Evolutionary conservation across 2,329 filamentous ascomycete species (phyloP).

Genomic region (Aspergillus thermomutatus): DNA sequence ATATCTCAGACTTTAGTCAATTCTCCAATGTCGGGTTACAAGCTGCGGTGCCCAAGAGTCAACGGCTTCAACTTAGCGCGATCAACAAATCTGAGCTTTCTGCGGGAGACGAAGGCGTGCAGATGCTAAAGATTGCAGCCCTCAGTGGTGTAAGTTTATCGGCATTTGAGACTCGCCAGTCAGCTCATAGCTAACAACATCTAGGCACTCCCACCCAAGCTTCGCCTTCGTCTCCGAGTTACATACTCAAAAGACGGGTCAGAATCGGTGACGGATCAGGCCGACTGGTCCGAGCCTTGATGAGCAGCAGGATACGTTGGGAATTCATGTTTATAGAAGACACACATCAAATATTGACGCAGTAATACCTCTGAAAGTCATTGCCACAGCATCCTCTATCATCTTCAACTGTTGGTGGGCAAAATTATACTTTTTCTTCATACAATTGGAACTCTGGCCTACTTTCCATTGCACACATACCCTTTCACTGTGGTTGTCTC

Average conservation of each 20-base stretch:
- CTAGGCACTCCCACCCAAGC: slow-evolving; percentile 64
- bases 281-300: slow-evolving; percentile 87
- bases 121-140: slow-evolving; percentile 82
- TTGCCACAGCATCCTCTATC: neutral
- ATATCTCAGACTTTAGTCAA: slow-evolving; percentile 62
- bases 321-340: neutral
- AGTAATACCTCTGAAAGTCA: neutral
- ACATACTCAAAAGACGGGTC: slow-evolving; percentile 69
- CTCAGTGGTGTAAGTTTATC: slow-evolving; percentile 76
- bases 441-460: neutral
- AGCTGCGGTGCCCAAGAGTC: slow-evolving; percentile 92
- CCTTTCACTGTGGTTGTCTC: neutral
- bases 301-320: slow-evolving; percentile 7
- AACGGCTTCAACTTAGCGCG: slow-evolving; percentile 86
- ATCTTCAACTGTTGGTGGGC: neutral
- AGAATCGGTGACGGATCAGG: slow-evolving; percentile 78
- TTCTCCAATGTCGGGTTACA: slow-evolving; percentile 80
- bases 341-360: neutral
- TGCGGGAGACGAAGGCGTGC: slow-evolving; percentile 77
- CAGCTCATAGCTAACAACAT: slow-evolving; percentile 24
- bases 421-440: neutral
- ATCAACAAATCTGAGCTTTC: slow-evolving; percentile 78
- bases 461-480: neutral
- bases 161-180: neutral
- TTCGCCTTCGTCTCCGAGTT: slow-evolving; percentile 83